Percentiles rank a stretch among this genome's conserved stretches.
Conservation (phyloP, 208 protist genomes). For the Wallacemonas collosoma region DNA sequence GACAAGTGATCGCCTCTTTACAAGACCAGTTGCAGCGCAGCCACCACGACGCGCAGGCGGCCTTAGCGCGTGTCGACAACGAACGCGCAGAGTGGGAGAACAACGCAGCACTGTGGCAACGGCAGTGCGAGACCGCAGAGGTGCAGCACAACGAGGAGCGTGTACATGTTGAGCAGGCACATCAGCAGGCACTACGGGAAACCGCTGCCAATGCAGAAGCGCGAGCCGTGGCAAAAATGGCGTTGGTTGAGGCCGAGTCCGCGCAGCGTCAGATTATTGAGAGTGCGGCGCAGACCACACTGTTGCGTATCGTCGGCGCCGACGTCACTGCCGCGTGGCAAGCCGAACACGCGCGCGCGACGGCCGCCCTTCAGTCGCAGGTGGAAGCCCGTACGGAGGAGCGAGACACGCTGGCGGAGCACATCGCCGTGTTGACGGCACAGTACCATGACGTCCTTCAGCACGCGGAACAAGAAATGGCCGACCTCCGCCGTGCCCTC, state of each 20-base stretch:
- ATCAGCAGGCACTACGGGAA: constrained; percentile 21
- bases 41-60: background rate
- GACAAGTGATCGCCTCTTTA: constrained; percentile 25
- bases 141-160: constrained; percentile 6
- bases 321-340: background rate
- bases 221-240: background rate
- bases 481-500: constrained; percentile 22
- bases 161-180: background rate
- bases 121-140: constrained; percentile 15
- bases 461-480: constrained; percentile 38
- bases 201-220: background rate
- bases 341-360: background rate
- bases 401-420: constrained; percentile 4
- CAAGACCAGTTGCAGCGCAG: constrained; percentile 15
- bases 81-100: constrained; percentile 12
- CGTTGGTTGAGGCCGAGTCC: background rate
- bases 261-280: background rate
- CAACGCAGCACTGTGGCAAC: constrained; percentile 11
- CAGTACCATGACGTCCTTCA: constrained; percentile 38
- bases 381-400: background rate
- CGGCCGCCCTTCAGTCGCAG: background rate
- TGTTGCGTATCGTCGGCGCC: background rate
- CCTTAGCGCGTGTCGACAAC: constrained; percentile 12
- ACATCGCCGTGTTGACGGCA: background rate
- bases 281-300: background rate